These are phyloP conservation scores for Amanita thiersii DNA, from an alignment of 768 basidiomycete species.

Conservation along the genomic window DNA sequence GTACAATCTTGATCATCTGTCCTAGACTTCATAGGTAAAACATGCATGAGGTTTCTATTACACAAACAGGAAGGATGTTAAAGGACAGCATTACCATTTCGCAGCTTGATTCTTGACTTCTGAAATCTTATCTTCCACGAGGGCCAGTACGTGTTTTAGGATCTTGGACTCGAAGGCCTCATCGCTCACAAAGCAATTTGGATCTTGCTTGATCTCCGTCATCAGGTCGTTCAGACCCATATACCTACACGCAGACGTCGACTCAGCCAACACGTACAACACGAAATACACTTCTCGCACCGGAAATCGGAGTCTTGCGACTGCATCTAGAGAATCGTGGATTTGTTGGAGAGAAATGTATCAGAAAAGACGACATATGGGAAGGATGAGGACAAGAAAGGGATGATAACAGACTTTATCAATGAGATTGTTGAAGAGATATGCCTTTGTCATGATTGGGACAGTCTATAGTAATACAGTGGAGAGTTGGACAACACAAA, in stretches of 20 bases:
- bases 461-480: not conserved
- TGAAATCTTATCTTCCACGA: constrained; percentile 92
- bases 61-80: not conserved
- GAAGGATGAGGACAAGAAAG: constrained; percentile 5
- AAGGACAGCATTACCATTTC: constrained; percentile 58
- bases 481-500: not conserved
- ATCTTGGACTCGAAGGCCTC: constrained; percentile 82
- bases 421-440: constrained; percentile 76
- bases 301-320: constrained; percentile 88
- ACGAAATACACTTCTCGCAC: constrained; percentile 36
- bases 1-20: constrained; percentile 83
- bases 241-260: constrained; percentile 58
- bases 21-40: constrained; percentile 52
- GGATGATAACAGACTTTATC: constrained; percentile 50
- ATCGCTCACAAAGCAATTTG: constrained; percentile 69
- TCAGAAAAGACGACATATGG: too few species aligned
- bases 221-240: constrained; percentile 97
- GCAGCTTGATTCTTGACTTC: constrained; percentile 99
- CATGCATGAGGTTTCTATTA: constrained; percentile 4
- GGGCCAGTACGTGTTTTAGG: constrained; percentile 71
- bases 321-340: constrained; percentile 67
- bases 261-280: too few species aligned
- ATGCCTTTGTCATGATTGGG: constrained; percentile 71
- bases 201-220: constrained; percentile 79
- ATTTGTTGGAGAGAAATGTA: too few species aligned